Percentiles rank a stretch among this genome's conserved stretches.
phyloP scores from a whole-genome alignment of 768 basidiomycete species.

The Tricholoma terreum region DNA sequence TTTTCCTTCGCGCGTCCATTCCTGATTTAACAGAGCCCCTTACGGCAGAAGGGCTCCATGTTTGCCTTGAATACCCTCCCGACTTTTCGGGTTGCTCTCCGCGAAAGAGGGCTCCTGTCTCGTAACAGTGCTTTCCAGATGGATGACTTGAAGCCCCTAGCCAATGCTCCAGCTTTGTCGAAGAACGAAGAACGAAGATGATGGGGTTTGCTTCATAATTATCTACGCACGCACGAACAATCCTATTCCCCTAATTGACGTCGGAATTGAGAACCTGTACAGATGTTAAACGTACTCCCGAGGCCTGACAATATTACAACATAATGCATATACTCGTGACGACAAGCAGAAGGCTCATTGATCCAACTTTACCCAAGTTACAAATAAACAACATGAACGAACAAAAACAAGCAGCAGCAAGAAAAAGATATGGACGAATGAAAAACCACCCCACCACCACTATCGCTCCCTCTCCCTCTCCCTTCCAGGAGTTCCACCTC shows the following conservation, averaged over 20 bases:
- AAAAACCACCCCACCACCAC: neutral
- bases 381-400: neutral
- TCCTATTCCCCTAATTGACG: too few relatives aligned
- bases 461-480: slow-evolving; percentile 20
- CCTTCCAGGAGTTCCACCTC: slow-evolving; percentile 48
- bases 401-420: neutral
- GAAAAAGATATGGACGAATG: neutral
- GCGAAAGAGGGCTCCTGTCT: neutral
- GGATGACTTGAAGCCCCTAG: too few relatives aligned
- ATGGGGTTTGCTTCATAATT: too few relatives aligned
- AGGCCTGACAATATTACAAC: too few relatives aligned
- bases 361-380: neutral
- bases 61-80: neutral
- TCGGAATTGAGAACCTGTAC: too few relatives aligned
- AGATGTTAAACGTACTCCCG: too few relatives aligned
- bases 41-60: neutral
- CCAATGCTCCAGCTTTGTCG: too few relatives aligned
- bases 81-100: neutral
- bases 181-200: too few relatives aligned
- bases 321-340: too few relatives aligned
- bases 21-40: neutral
- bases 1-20: neutral
- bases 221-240: too few relatives aligned
- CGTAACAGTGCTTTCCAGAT: neutral
- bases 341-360: too few relatives aligned